These are phyloP conservation scores for Phoenix dactylifera DNA, from an alignment of 176 grass and related monocot species.

Conservation along the genomic window DNA sequence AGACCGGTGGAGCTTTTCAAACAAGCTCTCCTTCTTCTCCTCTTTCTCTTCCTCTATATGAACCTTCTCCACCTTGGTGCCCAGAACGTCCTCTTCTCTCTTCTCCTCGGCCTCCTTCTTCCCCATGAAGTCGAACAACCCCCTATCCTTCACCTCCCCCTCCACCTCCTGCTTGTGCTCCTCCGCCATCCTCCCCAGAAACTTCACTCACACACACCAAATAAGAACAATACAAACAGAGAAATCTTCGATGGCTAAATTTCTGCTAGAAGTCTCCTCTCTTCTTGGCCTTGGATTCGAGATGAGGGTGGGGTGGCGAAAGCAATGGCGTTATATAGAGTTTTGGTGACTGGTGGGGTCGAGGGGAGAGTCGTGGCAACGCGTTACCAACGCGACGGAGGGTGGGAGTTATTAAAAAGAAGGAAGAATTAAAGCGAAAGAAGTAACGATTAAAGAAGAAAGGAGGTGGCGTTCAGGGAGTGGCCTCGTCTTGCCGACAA, in stretches of 20 bases:
- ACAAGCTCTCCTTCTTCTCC: conserved; percentile 67
- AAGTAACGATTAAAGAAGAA: too few species aligned
- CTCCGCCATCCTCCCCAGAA: conserved; percentile 35
- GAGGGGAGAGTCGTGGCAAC: conserved; percentile 2
- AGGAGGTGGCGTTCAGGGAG: too few species aligned
- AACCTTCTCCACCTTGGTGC: conserved; percentile 37
- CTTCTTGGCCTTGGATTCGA: conserved; percentile 12
- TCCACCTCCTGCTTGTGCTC: conserved; percentile 59
- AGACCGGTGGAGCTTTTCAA: conserved; percentile 67
- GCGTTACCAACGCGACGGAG: conserved; percentile 35
- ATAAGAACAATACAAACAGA: too few species aligned
- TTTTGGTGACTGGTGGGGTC: not conserved
- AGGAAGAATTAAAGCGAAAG: too few species aligned
- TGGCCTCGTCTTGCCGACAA: not conserved
- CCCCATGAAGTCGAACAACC: conserved; percentile 45
- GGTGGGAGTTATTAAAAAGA: not conserved
- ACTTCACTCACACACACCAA: not conserved
- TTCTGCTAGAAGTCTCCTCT: not conserved
- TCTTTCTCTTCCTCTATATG: conserved; percentile 17
- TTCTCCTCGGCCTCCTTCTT: conserved; percentile 46
- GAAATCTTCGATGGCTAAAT: too few species aligned
- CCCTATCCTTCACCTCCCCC: conserved; percentile 63
- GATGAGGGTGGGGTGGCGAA: not conserved
- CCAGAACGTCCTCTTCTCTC: conserved; percentile 41
- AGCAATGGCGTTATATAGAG: conserved; percentile 30